Conservation (phyloP, 2,329 filamentous ascomycete genomes). For the Pseudocercospora musae region DNA sequence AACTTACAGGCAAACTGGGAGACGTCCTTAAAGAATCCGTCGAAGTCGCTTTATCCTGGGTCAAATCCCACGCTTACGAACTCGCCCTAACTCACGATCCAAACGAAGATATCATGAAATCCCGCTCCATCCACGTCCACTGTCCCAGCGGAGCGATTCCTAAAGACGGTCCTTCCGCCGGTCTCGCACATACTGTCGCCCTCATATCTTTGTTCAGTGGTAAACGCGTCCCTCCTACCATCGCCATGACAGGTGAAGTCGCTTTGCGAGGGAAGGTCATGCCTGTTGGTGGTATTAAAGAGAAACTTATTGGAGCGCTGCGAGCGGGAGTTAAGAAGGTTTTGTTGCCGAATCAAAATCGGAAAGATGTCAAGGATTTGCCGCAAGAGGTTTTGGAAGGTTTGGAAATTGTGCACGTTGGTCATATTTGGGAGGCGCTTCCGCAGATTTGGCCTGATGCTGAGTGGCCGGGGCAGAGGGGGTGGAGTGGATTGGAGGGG, state of each 20-base stretch:
- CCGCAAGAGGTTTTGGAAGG: conserved; percentile 85
- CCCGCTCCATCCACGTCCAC: conserved; percentile 89
- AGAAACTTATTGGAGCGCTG: conserved; percentile 93
- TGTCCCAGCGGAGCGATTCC: conserved; percentile 93
- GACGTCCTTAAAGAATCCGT: conserved; percentile 97
- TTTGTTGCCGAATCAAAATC: conserved; percentile 79
- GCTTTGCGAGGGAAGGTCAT: conserved; percentile 85
- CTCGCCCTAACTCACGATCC: conserved; percentile 78
- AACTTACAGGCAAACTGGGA: conserved; percentile 92
- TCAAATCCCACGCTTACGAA: conserved; percentile 91
- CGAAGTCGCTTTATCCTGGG: conserved; percentile 94
- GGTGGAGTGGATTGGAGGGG: conserved; percentile 67
- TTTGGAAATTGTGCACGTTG: conserved; percentile 83
- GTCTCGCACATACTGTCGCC: conserved; percentile 89
- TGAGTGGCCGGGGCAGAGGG: conserved; percentile 73
- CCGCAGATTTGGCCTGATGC: conserved; percentile 87
- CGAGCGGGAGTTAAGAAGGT: conserved; percentile 94
- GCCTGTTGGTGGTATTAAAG: conserved; percentile 95
- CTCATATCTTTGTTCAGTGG: conserved; percentile 86
- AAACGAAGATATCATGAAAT: conserved; percentile 91
- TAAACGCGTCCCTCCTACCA: conserved; percentile 79
- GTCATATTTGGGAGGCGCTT: conserved; percentile 92
- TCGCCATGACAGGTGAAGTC: conserved; percentile 87
- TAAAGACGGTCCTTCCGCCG: conserved; percentile 81
- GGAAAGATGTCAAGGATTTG: conserved; percentile 87